Base-by-base conservation (phyloP, 257 asterid genomes). In the Linaria vulgaris region DNA sequence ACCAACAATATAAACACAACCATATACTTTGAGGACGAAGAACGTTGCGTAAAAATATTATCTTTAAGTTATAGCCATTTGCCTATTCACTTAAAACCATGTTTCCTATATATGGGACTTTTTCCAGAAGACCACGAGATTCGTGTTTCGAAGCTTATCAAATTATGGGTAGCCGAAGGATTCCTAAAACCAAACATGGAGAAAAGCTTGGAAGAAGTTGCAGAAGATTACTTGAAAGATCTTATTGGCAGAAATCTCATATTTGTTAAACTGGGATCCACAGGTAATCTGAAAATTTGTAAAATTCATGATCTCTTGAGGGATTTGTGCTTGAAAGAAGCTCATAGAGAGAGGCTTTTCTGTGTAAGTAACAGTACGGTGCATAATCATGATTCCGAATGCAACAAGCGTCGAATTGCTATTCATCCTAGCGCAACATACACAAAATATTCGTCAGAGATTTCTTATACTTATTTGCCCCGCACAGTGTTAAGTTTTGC, bases 251-350 rank as follows among this genome's bases (percentile, higher is more conserved):
- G n/a, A n/a, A n/a, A n/a, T n/a, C n/a, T n/a, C n/a, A n/a, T n/a
- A n/a, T n/a, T n/a, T n/a, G n/a, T n/a, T 49, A 49, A 49, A 25
- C 24, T 49, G 11, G 55, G 55, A 49, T 49, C 21, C 21, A 49
- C 55, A 5, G 21, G 21, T 22, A 49, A 17, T 7, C 17, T 49
- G 1, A 49, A 49, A 49, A 16, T 17, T 49, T 49, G 17, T 25
- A 49, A 25, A 16, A 49, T 49, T 25, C 55, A 49, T 49, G 55
- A 49, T 49, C 55, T 49, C 24, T 25, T 49, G 24, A 49, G 55
- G 25, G 55, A 49, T 49, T 49, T 49, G 13, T 49, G 55, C 55
- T 49, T 49, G 23, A 49, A 25, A 25, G 55, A 49, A 49, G 55
- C 55, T 49, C 7, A 22, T 7, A 49, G 11, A 14, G 55, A 49